Conservation (phyloP, 495 filamentous ascomycete species). For the Neurospora hispaniola region DNA sequence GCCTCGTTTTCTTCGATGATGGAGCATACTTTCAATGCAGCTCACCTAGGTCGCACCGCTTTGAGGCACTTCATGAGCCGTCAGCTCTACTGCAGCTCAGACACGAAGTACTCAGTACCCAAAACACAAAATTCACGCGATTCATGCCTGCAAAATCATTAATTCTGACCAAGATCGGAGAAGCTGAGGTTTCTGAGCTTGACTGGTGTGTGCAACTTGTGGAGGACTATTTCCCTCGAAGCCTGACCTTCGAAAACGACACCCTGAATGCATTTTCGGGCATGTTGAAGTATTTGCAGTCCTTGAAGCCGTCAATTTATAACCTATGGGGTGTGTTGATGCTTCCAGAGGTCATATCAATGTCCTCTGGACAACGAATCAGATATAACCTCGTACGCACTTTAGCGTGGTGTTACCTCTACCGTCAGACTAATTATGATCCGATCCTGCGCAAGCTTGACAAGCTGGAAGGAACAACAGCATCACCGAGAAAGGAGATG, state of each 20-base stretch:
- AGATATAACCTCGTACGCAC: not conserved
- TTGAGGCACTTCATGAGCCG: not conserved
- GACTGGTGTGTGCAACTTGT: not conserved
- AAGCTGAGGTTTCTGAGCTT: not conserved
- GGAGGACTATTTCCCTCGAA: not conserved
- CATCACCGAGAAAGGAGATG: not conserved
- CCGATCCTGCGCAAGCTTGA: too few species aligned
- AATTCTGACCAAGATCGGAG: not conserved
- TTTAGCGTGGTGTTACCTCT: not conserved
- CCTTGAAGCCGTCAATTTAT: not conserved
- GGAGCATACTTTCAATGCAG: slow-evolving; percentile 29
- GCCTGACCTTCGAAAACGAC: not conserved
- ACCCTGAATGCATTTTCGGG: not conserved
- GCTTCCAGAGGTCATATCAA: not conserved
- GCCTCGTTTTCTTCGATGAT: slow-evolving; percentile 6
- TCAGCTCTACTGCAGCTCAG: not conserved
- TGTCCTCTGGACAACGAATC: not conserved
- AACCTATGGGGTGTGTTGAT: not conserved
- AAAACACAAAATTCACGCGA: too few species aligned
- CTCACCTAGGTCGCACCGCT: not conserved
- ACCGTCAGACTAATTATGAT: too few species aligned
- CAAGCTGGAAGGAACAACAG: not conserved
- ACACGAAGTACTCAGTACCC: too few species aligned
- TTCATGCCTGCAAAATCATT: not conserved
- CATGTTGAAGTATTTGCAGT: not conserved